These are phyloP conservation scores for Centella asiatica DNA, from an alignment of 129 eudicot genomes.

Conservation along the genomic window DNA sequence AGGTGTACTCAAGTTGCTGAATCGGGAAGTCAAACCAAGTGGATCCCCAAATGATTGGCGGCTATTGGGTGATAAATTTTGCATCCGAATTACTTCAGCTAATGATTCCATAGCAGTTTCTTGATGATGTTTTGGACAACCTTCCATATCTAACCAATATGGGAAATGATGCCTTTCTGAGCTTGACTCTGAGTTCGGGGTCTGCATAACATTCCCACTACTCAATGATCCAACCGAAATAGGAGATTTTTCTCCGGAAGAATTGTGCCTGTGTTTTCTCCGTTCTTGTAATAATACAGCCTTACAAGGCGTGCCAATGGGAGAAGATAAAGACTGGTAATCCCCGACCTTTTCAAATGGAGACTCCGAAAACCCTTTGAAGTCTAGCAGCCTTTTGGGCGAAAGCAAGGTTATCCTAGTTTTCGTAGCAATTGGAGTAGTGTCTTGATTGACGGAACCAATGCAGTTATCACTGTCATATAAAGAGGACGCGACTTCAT, in stretches of 20 bases:
- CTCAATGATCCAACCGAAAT: slow-evolving; percentile 37
- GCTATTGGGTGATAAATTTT: slow-evolving; percentile 38
- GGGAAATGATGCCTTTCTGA: slow-evolving; percentile 25
- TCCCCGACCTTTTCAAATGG: slow-evolving; percentile 16
- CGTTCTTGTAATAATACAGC: slow-evolving; percentile 17
- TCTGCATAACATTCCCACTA: slow-evolving; percentile 66
- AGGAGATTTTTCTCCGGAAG: slow-evolving; percentile 32
- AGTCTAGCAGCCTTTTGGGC: slow-evolving; percentile 15
- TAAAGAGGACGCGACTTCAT: slow-evolving; percentile 18
- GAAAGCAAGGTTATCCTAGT: slow-evolving; percentile 29
- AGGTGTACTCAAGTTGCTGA: slow-evolving; percentile 26
- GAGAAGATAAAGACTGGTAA: slow-evolving; percentile 13
- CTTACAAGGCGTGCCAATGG: slow-evolving; percentile 14
- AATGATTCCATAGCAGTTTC: slow-evolving; percentile 35
- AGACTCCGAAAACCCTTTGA: slow-evolving; percentile 16
- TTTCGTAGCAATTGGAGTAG: slow-evolving; percentile 11
- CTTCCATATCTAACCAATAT: slow-evolving; percentile 28
- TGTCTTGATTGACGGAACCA: slow-evolving; percentile 13
- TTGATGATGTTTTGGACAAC: slow-evolving; percentile 13
- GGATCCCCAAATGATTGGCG: slow-evolving; percentile 38
- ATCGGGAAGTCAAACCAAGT: slow-evolving; percentile 26
- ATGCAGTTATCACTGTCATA: slow-evolving; percentile 2
- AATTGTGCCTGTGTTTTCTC: slow-evolving; percentile 9
- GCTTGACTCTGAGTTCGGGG: slow-evolving; percentile 63
- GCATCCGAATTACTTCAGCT: slow-evolving; percentile 22